Evolutionary conservation across 306 rosid species (phyloP).

Genomic region (Trifolium pratense): DNA sequence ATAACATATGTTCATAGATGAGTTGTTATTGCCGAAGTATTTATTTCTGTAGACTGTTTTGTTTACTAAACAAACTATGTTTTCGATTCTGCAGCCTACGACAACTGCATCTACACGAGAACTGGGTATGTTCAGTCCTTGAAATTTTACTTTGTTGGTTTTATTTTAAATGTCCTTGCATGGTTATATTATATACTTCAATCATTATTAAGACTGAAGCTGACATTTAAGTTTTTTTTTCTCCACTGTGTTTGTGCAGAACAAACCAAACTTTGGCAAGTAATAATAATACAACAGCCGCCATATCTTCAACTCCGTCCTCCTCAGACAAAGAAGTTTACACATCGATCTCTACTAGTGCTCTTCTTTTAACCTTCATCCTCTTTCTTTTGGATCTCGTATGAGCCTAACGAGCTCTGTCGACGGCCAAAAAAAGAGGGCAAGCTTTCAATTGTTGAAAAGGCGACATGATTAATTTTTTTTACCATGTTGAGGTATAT

Average conservation of each 20-base stretch:
- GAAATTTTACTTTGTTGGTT: not conserved
- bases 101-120: slow-evolving; percentile 74
- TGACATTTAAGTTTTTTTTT: slow-evolving; percentile 36
- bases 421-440: not conserved
- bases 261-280: slow-evolving; percentile 67
- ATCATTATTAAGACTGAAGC: not conserved
- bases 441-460: slow-evolving; percentile 23
- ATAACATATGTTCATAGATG: too few species aligned
- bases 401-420: slow-evolving; percentile 39
- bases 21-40: too few species aligned
- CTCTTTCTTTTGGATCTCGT: slow-evolving; percentile 39
- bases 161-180: not conserved
- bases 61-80: slow-evolving; percentile 28
- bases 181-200: not conserved
- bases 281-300: slow-evolving; percentile 68
- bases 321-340: slow-evolving; percentile 44
- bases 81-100: slow-evolving; percentile 74
- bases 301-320: slow-evolving; percentile 68
- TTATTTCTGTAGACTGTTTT: too few species aligned
- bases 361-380: slow-evolving; percentile 46
- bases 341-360: slow-evolving; percentile 39
- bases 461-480: slow-evolving; percentile 32
- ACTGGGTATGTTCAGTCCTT: slow-evolving; percentile 63
- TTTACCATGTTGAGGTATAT: slow-evolving; percentile 44
- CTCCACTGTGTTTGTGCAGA: slow-evolving; percentile 46